Evolutionary conservation across 2,329 filamentous ascomycete species (phyloP).

Genomic region (Cercospora sp.): DNA sequence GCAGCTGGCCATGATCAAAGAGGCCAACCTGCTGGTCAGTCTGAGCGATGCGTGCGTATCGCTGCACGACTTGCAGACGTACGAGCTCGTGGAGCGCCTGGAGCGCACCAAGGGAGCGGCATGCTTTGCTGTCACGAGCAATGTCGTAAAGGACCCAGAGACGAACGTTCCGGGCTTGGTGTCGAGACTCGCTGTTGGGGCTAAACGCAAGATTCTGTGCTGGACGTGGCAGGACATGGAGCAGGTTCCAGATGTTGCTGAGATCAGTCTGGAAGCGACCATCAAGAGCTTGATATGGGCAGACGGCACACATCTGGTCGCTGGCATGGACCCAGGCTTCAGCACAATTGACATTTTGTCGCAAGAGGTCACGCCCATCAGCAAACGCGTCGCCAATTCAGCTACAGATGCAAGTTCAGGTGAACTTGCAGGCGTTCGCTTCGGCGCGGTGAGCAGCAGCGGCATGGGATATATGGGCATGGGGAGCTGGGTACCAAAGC

Average conservation of each 20-base stretch:
- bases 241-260: slow-evolving; percentile 68
- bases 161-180: slow-evolving; percentile 92
- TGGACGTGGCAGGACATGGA: slow-evolving; percentile 99
- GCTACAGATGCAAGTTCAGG: slow-evolving; percentile 51
- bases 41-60: slow-evolving; percentile 87
- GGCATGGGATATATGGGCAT: slow-evolving; percentile 98
- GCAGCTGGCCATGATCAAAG: slow-evolving; percentile 93
- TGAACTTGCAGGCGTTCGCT: slow-evolving; percentile 63
- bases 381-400: slow-evolving; percentile 41
- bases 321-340: slow-evolving; percentile 88
- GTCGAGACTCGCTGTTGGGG: slow-evolving; percentile 83
- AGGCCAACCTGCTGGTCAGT: slow-evolving; percentile 86
- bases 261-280: slow-evolving; percentile 77
- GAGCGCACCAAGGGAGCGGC: slow-evolving; percentile 82
- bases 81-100: slow-evolving; percentile 77
- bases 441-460: slow-evolving; percentile 78
- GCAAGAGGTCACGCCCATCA: slow-evolving; percentile 73
- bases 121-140: slow-evolving; percentile 89
- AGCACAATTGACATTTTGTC: slow-evolving; percentile 81
- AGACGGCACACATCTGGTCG: slow-evolving; percentile 79
- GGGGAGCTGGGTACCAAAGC: slow-evolving; percentile 86
- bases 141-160: slow-evolving; percentile 84
- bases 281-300: slow-evolving; percentile 92
- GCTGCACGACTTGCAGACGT: slow-evolving; percentile 84
- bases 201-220: slow-evolving; percentile 83